phyloP scores from a whole-genome alignment of 192 early-diverging fungal genomes.

The Coemansia sp. region DNA sequence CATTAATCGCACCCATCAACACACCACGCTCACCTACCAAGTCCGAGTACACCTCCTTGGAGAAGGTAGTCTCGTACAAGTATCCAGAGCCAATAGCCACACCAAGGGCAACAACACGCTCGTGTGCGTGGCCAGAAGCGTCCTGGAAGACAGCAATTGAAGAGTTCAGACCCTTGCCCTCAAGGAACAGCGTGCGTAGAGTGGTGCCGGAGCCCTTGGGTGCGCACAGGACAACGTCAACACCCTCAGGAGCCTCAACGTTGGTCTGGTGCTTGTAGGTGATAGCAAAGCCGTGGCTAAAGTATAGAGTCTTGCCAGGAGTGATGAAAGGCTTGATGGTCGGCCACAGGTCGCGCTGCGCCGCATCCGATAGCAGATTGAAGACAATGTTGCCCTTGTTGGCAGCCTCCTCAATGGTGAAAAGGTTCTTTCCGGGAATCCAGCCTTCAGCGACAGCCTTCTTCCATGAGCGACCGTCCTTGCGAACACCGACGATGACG shows the following conservation, averaged over 20 bases:
- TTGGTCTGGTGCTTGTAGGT: slow-evolving; percentile 90
- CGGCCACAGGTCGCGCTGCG: slow-evolving; percentile 89
- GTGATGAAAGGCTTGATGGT: slow-evolving; percentile 84
- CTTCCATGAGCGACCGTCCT: slow-evolving; percentile 86
- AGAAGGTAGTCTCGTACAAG: slow-evolving; percentile 95
- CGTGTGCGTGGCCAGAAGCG: slow-evolving; percentile 88
- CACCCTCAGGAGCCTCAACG: slow-evolving; percentile 85
- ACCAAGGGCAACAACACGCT: slow-evolving; percentile 87
- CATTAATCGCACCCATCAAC: slow-evolving; percentile 98
- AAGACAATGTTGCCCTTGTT: slow-evolving; percentile 89
- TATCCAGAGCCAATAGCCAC: slow-evolving; percentile 95
- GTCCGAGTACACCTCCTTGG: slow-evolving; percentile 96
- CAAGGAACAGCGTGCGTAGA: slow-evolving; percentile 92
- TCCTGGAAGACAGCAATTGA: slow-evolving; percentile 95
- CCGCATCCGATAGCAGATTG: slow-evolving; percentile 95
- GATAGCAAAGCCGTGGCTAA: slow-evolving; percentile 95
- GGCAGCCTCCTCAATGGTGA: slow-evolving; percentile 87
- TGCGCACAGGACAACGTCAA: slow-evolving; percentile 94
- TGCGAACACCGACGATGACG: slow-evolving; percentile 90
- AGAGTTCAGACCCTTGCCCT: slow-evolving; percentile 96
- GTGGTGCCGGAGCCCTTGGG: slow-evolving; percentile 97
- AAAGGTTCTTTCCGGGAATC: slow-evolving; percentile 93
- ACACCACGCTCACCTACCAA: slow-evolving; percentile 96
- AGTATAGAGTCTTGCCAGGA: slow-evolving; percentile 97
- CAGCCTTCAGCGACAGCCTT: slow-evolving; percentile 92